Conservation (phyloP, 331 rosid species). For the Pyracantha coccinea region DNA sequence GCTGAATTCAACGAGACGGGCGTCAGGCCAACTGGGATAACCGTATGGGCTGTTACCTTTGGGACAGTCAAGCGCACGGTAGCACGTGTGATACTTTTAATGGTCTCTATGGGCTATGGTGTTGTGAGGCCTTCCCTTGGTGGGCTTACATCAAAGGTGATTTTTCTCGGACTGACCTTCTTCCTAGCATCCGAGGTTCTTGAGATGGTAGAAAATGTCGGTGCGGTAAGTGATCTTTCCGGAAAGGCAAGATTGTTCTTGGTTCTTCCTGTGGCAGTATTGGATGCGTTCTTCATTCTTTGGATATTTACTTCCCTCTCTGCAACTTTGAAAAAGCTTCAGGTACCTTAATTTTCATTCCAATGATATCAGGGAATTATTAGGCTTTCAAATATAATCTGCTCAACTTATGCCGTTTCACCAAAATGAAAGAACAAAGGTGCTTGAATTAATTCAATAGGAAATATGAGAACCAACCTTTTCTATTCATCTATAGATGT, state of each 20-base stretch:
- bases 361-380: neutral
- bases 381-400: too few species aligned
- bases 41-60: slow-evolving; percentile 87
- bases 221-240: slow-evolving; percentile 90
- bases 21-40: slow-evolving; percentile 85
- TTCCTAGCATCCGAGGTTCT: slow-evolving; percentile 90
- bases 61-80: slow-evolving; percentile 82
- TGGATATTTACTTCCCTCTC: slow-evolving; percentile 95
- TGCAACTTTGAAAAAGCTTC: slow-evolving; percentile 94
- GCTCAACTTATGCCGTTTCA: neutral
- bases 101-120: slow-evolving; percentile 94
- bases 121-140: slow-evolving; percentile 98
- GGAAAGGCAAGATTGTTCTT: slow-evolving; percentile 91
- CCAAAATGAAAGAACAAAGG: neutral
- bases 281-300: slow-evolving; percentile 96
- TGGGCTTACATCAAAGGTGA: slow-evolving; percentile 87
- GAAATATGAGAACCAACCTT: neutral
- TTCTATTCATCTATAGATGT: neutral
- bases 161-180: slow-evolving; percentile 89
- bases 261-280: slow-evolving; percentile 83
- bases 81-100: slow-evolving; percentile 72
- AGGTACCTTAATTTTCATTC: slow-evolving; percentile 41
- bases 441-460: neutral
- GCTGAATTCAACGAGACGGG: slow-evolving; percentile 94
- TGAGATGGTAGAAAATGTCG: slow-evolving; percentile 92